A percentile compares a stretch with the other conserved stretches of the same genome.
These are phyloP conservation scores for Inonotus obliquus DNA, from an alignment of 1,284 basidiomycete species.

Conservation along the genomic window DNA sequence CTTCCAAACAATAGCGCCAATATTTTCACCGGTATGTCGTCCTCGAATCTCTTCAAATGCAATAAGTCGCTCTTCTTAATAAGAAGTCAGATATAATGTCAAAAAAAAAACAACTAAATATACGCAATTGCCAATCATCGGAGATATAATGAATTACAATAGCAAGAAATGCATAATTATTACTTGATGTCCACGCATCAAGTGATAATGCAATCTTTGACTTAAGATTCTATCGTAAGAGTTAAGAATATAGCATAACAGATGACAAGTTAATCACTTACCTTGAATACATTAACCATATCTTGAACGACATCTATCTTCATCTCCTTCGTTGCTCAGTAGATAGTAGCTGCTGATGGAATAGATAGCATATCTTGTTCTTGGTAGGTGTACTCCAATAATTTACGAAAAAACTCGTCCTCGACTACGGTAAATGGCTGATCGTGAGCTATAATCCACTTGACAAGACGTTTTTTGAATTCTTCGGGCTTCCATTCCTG, in stretches of 20 bases:
- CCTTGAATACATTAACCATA: constrained; percentile 8
- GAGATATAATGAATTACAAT: constrained; percentile 31
- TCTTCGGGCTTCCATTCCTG: constrained; percentile 17
- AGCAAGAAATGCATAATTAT: constrained; percentile 30
- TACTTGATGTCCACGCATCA: constrained; percentile 31
- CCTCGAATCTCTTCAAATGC: constrained; percentile 19
- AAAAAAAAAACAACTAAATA: background rate
- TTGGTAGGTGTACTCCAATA: constrained; percentile 24
- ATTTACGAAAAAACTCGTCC: constrained; percentile 23
- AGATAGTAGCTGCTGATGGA: background rate
- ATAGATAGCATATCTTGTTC: constrained; percentile 1
- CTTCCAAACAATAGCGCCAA: constrained; percentile 14
- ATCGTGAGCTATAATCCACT: constrained; percentile 30
- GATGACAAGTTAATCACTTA: constrained; percentile 3
- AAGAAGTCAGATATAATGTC: background rate
- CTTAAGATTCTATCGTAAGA: constrained; percentile 20
- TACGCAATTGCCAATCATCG: constrained; percentile 14
- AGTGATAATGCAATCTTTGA: constrained; percentile 28
- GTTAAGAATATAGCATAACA: background rate
- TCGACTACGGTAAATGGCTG: constrained; percentile 32
- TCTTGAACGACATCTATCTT: constrained; percentile 15
- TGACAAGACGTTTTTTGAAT: constrained; percentile 26
- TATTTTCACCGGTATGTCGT: constrained; percentile 19
- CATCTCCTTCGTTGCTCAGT: constrained; percentile 6
- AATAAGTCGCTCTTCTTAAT: constrained; percentile 17